Base-by-base conservation (phyloP, 1,284 basidiomycete genomes). In the Cryptococcus jaspeensis region DNA sequence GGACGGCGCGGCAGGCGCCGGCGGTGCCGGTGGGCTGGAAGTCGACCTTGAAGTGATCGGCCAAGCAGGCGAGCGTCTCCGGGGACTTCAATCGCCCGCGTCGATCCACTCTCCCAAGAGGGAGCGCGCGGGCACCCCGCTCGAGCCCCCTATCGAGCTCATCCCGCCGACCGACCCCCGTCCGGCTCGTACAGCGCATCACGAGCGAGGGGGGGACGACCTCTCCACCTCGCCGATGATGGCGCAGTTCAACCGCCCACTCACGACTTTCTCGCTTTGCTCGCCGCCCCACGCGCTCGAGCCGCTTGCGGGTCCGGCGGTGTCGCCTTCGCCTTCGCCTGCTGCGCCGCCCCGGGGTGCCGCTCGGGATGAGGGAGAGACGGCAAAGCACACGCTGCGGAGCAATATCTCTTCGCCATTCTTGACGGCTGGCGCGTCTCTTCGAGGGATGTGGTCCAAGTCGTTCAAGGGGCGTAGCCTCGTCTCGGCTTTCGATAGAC, bases 211-310 rank as follows among this genome's bases (percentile, higher is more conserved):
- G 23, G 38, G 8, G 3, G 41, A 18, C 37, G 50, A 40, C 50
- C 55, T 22, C 42, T 22, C 22, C 40, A 9, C 16, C 45, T 48
- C 46, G 12, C 25, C 49, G n/a, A 32, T 46, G 22, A 13, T 28
- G 6, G 28, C 28, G 28, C 28, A 32, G 28, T 32, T 32, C 28
- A 4, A n/a, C 41, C 47, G 56, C 38, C 53, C 51, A n/a, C 39
- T 53, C 12, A 61, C 59, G 8, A 42, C 56, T 1, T 61, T 66
- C 52, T 55, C 59, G 13, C 40, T 70, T 2, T 70, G 68, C 44
- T 66, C 62, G 2, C 64, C 68, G 15, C 43, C 63, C 3, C 56
- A 59, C 35, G 66, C 66, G 3, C 63, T 70, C 32, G 68, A 70
- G 12, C 65, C 67, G 4, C 52, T 68, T 6, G 51, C 53, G 9